phyloP scores from a whole-genome alignment of 2,329 filamentous ascomycete genomes.

The Lojkania enalia region DNA sequence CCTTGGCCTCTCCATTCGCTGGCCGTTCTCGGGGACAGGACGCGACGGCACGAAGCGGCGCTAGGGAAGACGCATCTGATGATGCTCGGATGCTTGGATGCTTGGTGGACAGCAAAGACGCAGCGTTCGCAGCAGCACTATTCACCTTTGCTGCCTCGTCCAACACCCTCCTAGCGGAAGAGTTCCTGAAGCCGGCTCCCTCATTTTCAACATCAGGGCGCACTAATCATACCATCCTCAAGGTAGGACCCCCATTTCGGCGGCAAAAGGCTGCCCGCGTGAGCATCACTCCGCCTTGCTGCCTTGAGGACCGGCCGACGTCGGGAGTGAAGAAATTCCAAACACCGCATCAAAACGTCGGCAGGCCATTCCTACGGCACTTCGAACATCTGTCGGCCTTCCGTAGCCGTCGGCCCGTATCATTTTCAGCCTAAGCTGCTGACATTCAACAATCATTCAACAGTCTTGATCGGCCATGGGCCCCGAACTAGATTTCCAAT shows the following conservation, averaged over 20 bases:
- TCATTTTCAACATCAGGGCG: conserved; percentile 9
- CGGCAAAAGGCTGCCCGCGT: conserved; percentile 14
- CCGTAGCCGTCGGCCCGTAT: neutral
- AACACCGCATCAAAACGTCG: conserved; percentile 8
- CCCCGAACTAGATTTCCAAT: neutral
- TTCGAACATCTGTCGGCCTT: neutral
- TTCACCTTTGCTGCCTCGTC: neutral
- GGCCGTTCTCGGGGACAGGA: neutral
- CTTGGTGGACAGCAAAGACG: conserved; percentile 3
- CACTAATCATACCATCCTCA: neutral
- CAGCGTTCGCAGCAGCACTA: conserved; percentile 5
- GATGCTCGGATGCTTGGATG: neutral
- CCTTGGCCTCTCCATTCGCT: conserved; percentile 8
- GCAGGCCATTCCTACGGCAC: neutral
- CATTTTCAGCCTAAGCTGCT: neutral
- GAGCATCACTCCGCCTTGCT: conserved; percentile 24
- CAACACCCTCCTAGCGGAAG: neutral
- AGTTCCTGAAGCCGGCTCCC: conserved; percentile 6
- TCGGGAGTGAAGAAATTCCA: conserved; percentile 15
- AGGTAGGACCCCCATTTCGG: neutral
- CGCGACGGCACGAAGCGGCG: conserved; percentile 6
- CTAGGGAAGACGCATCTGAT: conserved; percentile 2
- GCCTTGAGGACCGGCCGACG: conserved; percentile 26
- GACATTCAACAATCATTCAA: neutral
- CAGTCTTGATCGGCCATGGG: neutral